Percentiles rank a stretch among this genome's conserved stretches.
Conservation (phyloP, 768 basidiomycete species). For the Mycena belliarum region DNA sequence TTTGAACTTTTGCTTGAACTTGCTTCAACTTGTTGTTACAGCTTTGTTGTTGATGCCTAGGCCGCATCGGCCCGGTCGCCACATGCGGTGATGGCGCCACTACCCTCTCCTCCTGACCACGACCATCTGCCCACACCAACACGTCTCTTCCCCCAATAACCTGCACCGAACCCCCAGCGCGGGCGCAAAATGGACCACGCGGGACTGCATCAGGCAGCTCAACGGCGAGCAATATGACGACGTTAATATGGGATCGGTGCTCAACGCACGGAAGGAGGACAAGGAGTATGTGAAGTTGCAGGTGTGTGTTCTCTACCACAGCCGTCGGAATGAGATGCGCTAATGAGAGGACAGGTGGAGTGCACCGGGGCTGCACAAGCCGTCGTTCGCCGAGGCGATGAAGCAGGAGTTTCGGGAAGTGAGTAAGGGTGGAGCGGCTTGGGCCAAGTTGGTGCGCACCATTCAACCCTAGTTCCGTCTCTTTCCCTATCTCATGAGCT, state of each 20-base stretch:
- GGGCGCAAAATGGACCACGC: slow-evolving; percentile 81
- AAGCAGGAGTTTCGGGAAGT: slow-evolving; percentile 78
- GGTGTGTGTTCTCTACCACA: slow-evolving; percentile 48
- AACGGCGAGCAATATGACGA: slow-evolving; percentile 77
- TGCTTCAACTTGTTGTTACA: too few species aligned
- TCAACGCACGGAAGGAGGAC: slow-evolving; percentile 76
- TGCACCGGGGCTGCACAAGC: slow-evolving; percentile 84
- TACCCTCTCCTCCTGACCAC: too few species aligned
- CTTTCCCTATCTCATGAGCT: too few species aligned
- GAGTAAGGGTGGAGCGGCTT: slow-evolving; percentile 89
- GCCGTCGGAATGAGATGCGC: too few species aligned
- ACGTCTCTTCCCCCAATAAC: too few species aligned
- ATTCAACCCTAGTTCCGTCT: too few species aligned
- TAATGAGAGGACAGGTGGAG: slow-evolving; percentile 62
- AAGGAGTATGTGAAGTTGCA: slow-evolving; percentile 72
- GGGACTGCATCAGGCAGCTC: slow-evolving; percentile 60
- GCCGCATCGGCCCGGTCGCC: too few species aligned
- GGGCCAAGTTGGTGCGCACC: slow-evolving; percentile 97
- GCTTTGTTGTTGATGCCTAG: too few species aligned
- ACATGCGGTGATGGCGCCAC: too few species aligned
- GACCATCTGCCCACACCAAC: too few species aligned
- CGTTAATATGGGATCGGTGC: slow-evolving; percentile 78
- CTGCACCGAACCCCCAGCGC: slow-evolving; percentile 57
- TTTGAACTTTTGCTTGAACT: too few species aligned
- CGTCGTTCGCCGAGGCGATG: slow-evolving; percentile 86